Evolutionary conservation across 129 eudicot species (phyloP), one percentile per base, ranked within the genome.

Genomic region (Deinandra increscens): DNA sequence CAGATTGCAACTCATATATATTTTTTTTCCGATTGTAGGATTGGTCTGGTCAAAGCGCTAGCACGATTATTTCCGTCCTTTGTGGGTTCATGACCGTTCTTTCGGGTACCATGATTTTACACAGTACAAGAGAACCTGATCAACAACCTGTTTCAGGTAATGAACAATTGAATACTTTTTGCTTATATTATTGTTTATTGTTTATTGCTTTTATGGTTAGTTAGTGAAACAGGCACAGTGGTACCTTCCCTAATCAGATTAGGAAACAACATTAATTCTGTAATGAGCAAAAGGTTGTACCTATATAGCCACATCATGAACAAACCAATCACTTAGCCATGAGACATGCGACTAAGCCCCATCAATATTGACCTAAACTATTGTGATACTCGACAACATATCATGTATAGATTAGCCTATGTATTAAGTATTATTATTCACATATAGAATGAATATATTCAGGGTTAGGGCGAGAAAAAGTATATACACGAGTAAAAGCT

Each of bases 51-150:
- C 97, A 88, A 75, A 91, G 91, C 84, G 85, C 81, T 63, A 86
- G 96, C 77, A 74, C 80, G 56, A 84, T 91, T 22, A 81, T 84
- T 17, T 91, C 97, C 1, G 97, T 80, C 70, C 97, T 91, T 15
- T 91, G 97, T 44, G 97, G 97, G 39, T 91, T 91, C 78, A 45
- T 86, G 71, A 91, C 96, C 50, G 96, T 91, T 65, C 91, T 91
- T 50, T 86, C 90, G 11, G 97, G 97, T 63, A 88, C 96, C 18
- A 83, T 87, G 87, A 86, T 88, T 65, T 82, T 91, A 78, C 97
- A 91, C 72, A 74, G 80, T 78, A 88, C 96, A 69, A 84, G 96
- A 80, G 97, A 91, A 9, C 96, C 90, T 4, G 94, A 82, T 39
- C 84, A 76, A 58, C 84, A 74, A 44, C 86, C 86, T 45, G 19